Percentiles rank a stretch among this genome's conserved stretches.
phyloP scores from a whole-genome alignment of 2,329 filamentous ascomycete genomes.

The Diplodia mutila region DNA sequence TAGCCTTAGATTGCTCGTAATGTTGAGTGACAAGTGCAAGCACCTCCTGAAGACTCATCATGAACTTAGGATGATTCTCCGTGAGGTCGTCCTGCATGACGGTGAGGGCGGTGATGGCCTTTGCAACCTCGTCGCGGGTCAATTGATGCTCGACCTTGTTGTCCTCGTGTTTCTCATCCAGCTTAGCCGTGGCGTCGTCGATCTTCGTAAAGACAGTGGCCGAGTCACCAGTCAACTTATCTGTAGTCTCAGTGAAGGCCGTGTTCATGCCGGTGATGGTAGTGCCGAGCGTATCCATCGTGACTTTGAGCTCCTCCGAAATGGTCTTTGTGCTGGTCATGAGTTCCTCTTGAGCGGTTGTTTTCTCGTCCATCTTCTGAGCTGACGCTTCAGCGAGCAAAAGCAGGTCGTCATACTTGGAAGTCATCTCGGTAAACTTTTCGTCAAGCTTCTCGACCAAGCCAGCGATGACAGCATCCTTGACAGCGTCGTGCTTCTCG shows the following conservation, averaged over 20 bases:
- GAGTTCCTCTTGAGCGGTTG: constrained; percentile 72
- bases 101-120: constrained; percentile 72
- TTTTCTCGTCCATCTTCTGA: constrained; percentile 73
- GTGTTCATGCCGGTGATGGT: constrained; percentile 52
- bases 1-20: constrained; percentile 80
- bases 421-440: constrained; percentile 78
- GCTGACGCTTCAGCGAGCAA: constrained; percentile 72
- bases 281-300: constrained; percentile 82
- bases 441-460: constrained; percentile 68
- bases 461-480: constrained; percentile 58
- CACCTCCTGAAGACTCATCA: constrained; percentile 85
- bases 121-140: constrained; percentile 79
- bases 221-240: constrained; percentile 85
- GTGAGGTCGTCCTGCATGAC: constrained; percentile 76
- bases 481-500: constrained; percentile 64
- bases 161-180: constrained; percentile 75
- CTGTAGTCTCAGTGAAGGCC: constrained; percentile 78
- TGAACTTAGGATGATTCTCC: constrained; percentile 86
- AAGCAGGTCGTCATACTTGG: constrained; percentile 88
- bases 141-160: constrained; percentile 79
- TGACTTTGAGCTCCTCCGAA: constrained; percentile 82
- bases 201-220: constrained; percentile 84
- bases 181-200: constrained; percentile 74
- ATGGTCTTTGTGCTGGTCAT: constrained; percentile 75
- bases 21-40: constrained; percentile 80